Conservation (phyloP, 495 filamentous ascomycete species). For the Xanthoparmelia taractica region DNA sequence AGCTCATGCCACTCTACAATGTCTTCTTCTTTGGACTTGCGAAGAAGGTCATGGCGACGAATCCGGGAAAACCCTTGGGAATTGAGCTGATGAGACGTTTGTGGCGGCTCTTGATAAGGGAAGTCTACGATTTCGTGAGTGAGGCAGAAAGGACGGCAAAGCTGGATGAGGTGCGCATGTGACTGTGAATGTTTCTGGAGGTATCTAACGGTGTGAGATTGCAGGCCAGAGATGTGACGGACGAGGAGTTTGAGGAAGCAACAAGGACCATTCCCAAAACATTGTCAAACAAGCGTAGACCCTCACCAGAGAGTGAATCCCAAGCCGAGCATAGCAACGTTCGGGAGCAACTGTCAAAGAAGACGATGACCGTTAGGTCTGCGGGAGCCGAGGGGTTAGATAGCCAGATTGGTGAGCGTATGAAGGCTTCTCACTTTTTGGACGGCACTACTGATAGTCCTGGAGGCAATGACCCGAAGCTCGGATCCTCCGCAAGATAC, state of each 20-base stretch:
- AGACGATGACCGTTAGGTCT: neutral
- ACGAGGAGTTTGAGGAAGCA: neutral
- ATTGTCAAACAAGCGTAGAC: neutral
- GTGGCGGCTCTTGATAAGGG: neutral
- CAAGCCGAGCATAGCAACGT: neutral
- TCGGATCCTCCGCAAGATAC: neutral
- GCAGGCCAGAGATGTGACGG: neutral
- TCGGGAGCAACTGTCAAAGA: neutral
- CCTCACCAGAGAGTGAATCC: neutral
- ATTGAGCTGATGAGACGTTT: neutral
- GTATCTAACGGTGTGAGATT: neutral
- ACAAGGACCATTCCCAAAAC: neutral
- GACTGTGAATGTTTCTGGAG: neutral
- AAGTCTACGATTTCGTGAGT: neutral
- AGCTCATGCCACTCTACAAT: neutral
- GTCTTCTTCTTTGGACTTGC: neutral
- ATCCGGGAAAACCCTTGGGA: neutral
- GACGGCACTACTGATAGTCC: neutral
- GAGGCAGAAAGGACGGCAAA: neutral
- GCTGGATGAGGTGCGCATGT: neutral
- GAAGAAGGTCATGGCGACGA: neutral
- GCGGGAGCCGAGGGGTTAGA: neutral
- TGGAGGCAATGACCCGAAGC: neutral
- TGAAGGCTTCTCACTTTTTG: neutral
- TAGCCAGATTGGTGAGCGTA: neutral